phyloP scores from a whole-genome alignment of 371 early-diverging fungal species.

The Syncephalastrum monosporum region DNA sequence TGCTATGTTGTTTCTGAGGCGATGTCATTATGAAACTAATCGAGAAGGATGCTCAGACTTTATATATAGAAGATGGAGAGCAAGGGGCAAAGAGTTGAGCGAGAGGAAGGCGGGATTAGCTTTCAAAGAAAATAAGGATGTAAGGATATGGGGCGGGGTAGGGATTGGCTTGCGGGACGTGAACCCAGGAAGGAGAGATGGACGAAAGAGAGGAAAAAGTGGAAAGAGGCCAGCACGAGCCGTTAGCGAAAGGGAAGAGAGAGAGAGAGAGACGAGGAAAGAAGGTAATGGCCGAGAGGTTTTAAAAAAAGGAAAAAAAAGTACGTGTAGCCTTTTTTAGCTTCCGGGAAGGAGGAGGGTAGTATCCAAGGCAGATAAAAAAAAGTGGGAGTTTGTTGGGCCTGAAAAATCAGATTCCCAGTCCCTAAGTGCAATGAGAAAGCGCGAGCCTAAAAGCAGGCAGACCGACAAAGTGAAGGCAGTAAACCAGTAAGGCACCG shows the following conservation, averaged over 20 bases:
- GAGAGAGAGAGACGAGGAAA: constrained; percentile 12
- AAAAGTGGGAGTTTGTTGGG: constrained; percentile 4
- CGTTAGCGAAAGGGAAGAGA: constrained; percentile 5
- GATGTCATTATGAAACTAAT: constrained; percentile 7
- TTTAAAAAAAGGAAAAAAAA: constrained; percentile 6
- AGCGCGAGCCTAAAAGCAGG: too few species aligned
- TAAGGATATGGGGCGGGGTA: constrained; percentile 7
- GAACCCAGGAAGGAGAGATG: constrained; percentile 10
- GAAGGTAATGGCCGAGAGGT: not conserved
- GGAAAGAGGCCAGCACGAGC: not conserved
- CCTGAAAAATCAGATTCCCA: constrained; percentile 32
- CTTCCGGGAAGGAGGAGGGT: too few species aligned
- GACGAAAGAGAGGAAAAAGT: constrained; percentile 10
- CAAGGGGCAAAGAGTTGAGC: not conserved
- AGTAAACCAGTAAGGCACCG: too few species aligned
- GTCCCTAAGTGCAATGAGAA: constrained; percentile 25
- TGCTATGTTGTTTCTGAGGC: not conserved
- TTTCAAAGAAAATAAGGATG: constrained; percentile 2
- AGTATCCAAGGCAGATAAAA: not conserved
- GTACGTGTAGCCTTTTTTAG: constrained; percentile 5
- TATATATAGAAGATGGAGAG: not conserved
- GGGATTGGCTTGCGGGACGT: constrained; percentile 11
- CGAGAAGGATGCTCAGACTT: constrained; percentile 6
- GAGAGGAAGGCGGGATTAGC: constrained; percentile 1
- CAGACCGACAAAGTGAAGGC: too few species aligned